Percentiles rank a stretch among this genome's conserved stretches.
Evolutionary conservation across 805 yeast species (phyloP).

Genomic region (Barnettozyma siamensis): DNA sequence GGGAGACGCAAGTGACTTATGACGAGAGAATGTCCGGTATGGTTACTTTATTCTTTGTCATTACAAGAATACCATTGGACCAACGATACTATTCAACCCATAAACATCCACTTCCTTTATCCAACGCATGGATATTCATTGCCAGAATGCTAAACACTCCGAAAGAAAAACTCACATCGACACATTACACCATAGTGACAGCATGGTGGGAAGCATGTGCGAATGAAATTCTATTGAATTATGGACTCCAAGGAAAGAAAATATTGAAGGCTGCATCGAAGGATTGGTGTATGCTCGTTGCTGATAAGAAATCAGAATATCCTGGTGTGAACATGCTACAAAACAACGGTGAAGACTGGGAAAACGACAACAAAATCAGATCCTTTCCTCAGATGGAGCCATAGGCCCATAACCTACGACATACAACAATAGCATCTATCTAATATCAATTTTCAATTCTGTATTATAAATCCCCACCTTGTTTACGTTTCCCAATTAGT

Average conservation of each 20-base stretch:
- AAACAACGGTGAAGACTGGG: constrained; percentile 79
- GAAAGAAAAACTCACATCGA: constrained; percentile 44
- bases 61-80: constrained; percentile 48
- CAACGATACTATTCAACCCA: constrained; percentile 23
- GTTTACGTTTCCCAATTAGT: neutral
- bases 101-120: constrained; percentile 51
- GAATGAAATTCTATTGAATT: constrained; percentile 43
- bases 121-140: constrained; percentile 62
- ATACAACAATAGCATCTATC: no score
- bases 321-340: constrained; percentile 78
- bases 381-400: constrained; percentile 31
- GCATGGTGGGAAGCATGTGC: constrained; percentile 94
- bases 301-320: constrained; percentile 37
- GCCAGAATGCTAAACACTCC: constrained; percentile 65
- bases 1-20: constrained; percentile 59
- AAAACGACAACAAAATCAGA: constrained; percentile 38
- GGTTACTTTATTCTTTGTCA: constrained; percentile 69
- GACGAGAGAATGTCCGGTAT: constrained; percentile 88
- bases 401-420: constrained; percentile 7
- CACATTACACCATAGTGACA: constrained; percentile 66
- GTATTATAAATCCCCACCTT: no score
- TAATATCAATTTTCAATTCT: no score
- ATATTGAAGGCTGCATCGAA: constrained; percentile 41
- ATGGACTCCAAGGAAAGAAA: constrained; percentile 68
- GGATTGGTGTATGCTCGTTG: constrained; percentile 48